Conservation (phyloP, 495 filamentous ascomycete species). For the Hypoxylon cercidicola region DNA sequence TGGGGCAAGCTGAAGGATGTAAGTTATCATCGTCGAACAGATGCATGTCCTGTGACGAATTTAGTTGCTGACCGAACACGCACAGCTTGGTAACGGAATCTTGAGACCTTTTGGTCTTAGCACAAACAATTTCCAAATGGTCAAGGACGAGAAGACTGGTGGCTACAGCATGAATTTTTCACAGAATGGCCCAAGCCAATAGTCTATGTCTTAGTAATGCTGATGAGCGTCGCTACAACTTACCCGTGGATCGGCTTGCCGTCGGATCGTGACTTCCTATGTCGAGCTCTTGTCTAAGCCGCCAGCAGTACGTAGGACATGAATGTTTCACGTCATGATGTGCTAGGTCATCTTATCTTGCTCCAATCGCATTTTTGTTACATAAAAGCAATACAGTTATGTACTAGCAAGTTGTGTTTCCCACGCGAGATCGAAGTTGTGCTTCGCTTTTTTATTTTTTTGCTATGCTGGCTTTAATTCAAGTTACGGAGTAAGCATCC, state of each 20-base stretch:
- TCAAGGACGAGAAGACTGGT: slow-evolving; percentile 87
- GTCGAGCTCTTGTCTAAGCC: not conserved
- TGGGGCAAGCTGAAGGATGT: slow-evolving; percentile 94
- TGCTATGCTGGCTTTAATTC: too few species aligned
- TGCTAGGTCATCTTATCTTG: not conserved
- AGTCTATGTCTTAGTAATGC: not conserved
- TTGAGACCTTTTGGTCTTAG: slow-evolving; percentile 92
- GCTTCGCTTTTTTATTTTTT: too few species aligned
- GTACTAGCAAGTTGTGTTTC: too few species aligned
- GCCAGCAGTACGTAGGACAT: not conserved
- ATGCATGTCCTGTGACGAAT: not conserved
- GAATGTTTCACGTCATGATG: slow-evolving; percentile 4
- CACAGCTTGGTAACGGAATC: slow-evolving; percentile 86
- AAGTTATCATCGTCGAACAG: slow-evolving; percentile 43
- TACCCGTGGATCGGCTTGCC: too few species aligned
- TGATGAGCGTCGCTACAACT: not conserved
- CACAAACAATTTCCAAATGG: slow-evolving; percentile 93
- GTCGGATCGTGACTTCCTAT: not conserved
- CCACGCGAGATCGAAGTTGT: too few species aligned
- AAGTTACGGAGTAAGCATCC: too few species aligned
- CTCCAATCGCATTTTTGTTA: too few species aligned
- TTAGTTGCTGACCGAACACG: slow-evolving; percentile 6
- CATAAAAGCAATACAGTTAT: too few species aligned
- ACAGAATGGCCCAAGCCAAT: slow-evolving; percentile 32
- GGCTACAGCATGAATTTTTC: slow-evolving; percentile 93